A percentile compares a stretch with the other conserved stretches of the same genome.
These are phyloP conservation scores for Geotrichum reessii DNA, from an alignment of 1,139 yeast species.

Conservation along the genomic window DNA sequence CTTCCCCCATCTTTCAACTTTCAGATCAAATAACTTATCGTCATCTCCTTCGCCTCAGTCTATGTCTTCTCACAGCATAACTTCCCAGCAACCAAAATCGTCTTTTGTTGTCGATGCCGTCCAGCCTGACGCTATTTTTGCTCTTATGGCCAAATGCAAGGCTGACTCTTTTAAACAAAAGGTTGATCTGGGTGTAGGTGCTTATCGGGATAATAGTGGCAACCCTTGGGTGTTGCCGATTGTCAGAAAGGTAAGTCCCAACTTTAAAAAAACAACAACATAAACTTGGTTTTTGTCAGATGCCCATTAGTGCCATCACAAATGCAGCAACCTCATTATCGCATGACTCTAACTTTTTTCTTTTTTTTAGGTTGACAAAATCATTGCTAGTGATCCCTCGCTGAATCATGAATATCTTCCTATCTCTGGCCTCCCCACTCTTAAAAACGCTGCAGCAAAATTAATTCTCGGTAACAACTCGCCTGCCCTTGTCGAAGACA, in stretches of 20 bases:
- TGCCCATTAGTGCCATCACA: neutral
- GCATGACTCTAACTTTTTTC: neutral
- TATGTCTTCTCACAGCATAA: neutral
- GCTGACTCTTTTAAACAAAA: slow-evolving; percentile 52
- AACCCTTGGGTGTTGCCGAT: slow-evolving; percentile 87
- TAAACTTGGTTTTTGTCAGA: neutral
- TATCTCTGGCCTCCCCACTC: slow-evolving; percentile 68
- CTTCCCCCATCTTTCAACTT: neutral
- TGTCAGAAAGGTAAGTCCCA: slow-evolving; percentile 47
- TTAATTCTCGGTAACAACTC: slow-evolving; percentile 69
- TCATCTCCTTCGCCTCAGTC: neutral
- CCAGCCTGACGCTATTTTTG: slow-evolving; percentile 52
- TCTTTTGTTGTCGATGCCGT: slow-evolving; percentile 28
- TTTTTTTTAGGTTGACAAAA: slow-evolving; percentile 42
- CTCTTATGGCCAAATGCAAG: slow-evolving; percentile 66
- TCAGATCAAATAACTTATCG: neutral
- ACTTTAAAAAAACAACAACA: too few species aligned
- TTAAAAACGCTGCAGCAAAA: slow-evolving; percentile 68
- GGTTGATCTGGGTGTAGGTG: slow-evolving; percentile 87
- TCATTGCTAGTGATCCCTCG: slow-evolving; percentile 48
- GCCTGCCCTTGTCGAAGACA: slow-evolving; percentile 45
- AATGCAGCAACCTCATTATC: neutral
- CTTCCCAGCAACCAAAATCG: neutral
- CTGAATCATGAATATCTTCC: slow-evolving; percentile 91
- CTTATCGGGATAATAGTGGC: slow-evolving; percentile 80